Base-by-base conservation (phyloP, 306 rosid genomes). In the Begonia masoniana region DNA sequence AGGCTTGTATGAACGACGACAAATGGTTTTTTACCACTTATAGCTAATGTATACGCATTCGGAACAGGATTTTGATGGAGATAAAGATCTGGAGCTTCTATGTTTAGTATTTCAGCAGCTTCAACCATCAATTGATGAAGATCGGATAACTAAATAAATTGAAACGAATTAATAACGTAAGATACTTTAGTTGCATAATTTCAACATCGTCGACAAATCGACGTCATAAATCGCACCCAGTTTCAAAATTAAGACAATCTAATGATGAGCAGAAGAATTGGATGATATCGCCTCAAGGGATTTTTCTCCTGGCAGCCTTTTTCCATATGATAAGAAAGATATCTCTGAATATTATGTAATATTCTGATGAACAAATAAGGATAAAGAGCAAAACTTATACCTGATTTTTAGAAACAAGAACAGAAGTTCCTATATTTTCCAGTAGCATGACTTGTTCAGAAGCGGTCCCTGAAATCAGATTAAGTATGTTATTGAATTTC, bases 11-110 rank as follows among this genome's bases (percentile, higher is more conserved):
- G 99, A 64, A 86, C 57, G 55, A 91, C 94, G 66, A 86, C 86
- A 21, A 91, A 91, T 7, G 99, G 99, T 58, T 68, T 85, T 81
- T 91, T 83, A 57, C 96, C 96, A 46, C 86, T 79, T 57, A 91
- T 74, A 60, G 99, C 99, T 71, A 91, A 72, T 52, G 99, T 91
- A 70, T 91, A 91, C 13, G 97, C 97, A 75, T 91, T 91, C 62
- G 97, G 97, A 51, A 83, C 86, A 45, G 97, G 96, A 70, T 87
- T 91, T 74, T 91, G 97, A 41, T 92, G 95, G 65, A 91, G 85
- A 59, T 91, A 85, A 13, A 91, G 76, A 83, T 81, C 94, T 54
- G 99, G 94, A 63, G 86, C 76, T 63, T 67, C 91, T 11, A 86
- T 79, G 60, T 81, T 83, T 63, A 91, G 71, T 58, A 91, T 76